Conservation (phyloP, 306 rosid genomes). For the Casuarina equisetifolia region DNA sequence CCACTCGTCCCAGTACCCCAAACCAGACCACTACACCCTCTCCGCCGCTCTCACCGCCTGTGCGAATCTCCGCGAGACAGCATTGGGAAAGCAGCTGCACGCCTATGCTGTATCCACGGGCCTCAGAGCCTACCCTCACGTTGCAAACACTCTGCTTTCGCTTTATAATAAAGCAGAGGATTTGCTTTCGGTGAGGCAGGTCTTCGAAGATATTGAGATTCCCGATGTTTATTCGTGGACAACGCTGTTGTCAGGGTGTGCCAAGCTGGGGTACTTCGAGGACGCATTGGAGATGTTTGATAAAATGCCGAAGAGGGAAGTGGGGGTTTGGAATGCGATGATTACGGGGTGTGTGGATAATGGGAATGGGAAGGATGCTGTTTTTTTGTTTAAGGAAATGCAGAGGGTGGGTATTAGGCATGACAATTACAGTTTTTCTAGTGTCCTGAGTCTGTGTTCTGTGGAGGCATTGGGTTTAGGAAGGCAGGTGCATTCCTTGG, state of each 20-base stretch:
- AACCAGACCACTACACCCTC: slow-evolving; percentile 67
- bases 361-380: slow-evolving; percentile 38
- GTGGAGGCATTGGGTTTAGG: slow-evolving; percentile 52
- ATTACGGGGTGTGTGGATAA: slow-evolving; percentile 56
- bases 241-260: slow-evolving; percentile 54
- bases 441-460: slow-evolving; percentile 59
- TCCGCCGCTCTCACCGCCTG: slow-evolving; percentile 60
- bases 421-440: slow-evolving; percentile 60
- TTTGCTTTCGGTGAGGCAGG: slow-evolving; percentile 35
- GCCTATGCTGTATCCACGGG: slow-evolving; percentile 45
- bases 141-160: slow-evolving; percentile 63
- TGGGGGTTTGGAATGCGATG: slow-evolving; percentile 70
- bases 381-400: slow-evolving; percentile 53
- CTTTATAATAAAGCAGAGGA: slow-evolving; percentile 51
- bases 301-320: slow-evolving; percentile 46
- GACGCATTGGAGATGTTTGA: slow-evolving; percentile 53
- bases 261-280: slow-evolving; percentile 41
- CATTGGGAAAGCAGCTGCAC: slow-evolving; percentile 61
- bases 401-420: slow-evolving; percentile 44
- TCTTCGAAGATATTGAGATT: slow-evolving; percentile 39
- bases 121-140: slow-evolving; percentile 55
- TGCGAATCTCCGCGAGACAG: slow-evolving; percentile 30
- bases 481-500: slow-evolving; percentile 57
- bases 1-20: slow-evolving; percentile 43
- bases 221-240: slow-evolving; percentile 78